phyloP scores from a whole-genome alignment of 768 basidiomycete species.

The Leccinum arenicola region DNA sequence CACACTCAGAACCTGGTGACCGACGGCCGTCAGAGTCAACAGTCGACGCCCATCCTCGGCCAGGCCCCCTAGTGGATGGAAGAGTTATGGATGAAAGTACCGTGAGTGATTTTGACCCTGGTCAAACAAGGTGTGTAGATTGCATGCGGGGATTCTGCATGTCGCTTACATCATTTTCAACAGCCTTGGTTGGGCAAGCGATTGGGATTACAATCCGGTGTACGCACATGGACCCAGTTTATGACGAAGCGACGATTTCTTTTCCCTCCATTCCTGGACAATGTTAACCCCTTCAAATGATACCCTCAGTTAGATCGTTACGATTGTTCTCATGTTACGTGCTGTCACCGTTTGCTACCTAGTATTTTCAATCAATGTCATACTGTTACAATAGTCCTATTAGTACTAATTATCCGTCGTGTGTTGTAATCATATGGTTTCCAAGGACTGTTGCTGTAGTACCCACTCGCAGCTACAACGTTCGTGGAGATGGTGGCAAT shows the following conservation, averaged over 20 bases:
- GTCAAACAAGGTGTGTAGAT: slow-evolving; percentile 14
- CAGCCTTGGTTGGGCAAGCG: slow-evolving; percentile 17
- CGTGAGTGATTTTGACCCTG: slow-evolving; percentile 1
- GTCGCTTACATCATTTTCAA: not conserved
- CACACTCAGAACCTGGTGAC: slow-evolving; percentile 5
- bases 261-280: slow-evolving; percentile 10
- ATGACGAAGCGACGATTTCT: slow-evolving; percentile 1
- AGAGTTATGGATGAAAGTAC: not conserved
- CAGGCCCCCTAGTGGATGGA: slow-evolving; percentile 5
- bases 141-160: not conserved
- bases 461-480: not conserved
- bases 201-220: slow-evolving; percentile 18
- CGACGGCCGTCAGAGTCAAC: slow-evolving; percentile 5
- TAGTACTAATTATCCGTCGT: not conserved
- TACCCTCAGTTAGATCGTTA: slow-evolving; percentile 2
- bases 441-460: not conserved
- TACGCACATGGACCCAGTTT: slow-evolving; percentile 10
- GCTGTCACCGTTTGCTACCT: not conserved
- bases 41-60: slow-evolving; percentile 11
- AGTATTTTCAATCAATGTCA: not conserved
- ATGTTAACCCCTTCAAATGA: slow-evolving; percentile 11
- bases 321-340: not conserved
- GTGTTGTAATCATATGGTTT: slow-evolving; percentile 7
- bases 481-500: not conserved
- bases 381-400: slow-evolving; percentile 13